Evolutionary conservation across 306 rosid species (phyloP), one percentile per base, ranked within the genome.

Genomic region (Heteromeles arbutifolia): DNA sequence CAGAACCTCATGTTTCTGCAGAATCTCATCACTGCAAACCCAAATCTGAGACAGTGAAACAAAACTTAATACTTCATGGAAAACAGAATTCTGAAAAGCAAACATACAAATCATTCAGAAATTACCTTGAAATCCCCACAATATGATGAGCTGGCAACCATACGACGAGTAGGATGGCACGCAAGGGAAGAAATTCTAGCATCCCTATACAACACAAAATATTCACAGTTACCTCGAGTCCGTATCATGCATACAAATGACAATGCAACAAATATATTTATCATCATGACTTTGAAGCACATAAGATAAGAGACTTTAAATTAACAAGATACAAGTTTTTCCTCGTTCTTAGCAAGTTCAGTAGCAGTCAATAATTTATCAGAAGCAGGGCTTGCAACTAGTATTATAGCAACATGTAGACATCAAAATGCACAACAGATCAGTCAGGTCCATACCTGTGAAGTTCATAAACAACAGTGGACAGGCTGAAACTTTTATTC

Each of bases 41-140:
- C 99, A 95, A 69, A 90, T 74, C 99, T 95, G 87, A 81, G 81
- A 84, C 58, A 86, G 72, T 61, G 31, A 74, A 65, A 86, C 25
- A 32, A 50, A 71, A 63, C 78, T 5, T 79, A 71, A 76, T n/a
- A 62, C 56, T 45, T 67, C 9, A 57, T 58, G 71, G 29, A 29
- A 70, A 68, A 43, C 24, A 63, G 8, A 9, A 31, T 74, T 56
- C 31, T 45, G 43, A 70, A 73, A 69, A 59, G 39, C 0, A 22
- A 69, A 29, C 34, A 17, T 18, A 25, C 3, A 67, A 7, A 63
- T 54, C 5, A 64, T 67, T 31, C 70, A 65, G 34, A 74, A 41
- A 19, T 53, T 81, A 95, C 99, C 97, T 92, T 95, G 88, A 95
- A 95, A 84, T 95, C 99, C 76, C 97, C 97, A 74, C 97, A 97